Evolutionary conservation across 352 stramenopile species (phyloP), one percentile per base, ranked within the genome.

Genomic region (Saprolegnia parasitica): DNA sequence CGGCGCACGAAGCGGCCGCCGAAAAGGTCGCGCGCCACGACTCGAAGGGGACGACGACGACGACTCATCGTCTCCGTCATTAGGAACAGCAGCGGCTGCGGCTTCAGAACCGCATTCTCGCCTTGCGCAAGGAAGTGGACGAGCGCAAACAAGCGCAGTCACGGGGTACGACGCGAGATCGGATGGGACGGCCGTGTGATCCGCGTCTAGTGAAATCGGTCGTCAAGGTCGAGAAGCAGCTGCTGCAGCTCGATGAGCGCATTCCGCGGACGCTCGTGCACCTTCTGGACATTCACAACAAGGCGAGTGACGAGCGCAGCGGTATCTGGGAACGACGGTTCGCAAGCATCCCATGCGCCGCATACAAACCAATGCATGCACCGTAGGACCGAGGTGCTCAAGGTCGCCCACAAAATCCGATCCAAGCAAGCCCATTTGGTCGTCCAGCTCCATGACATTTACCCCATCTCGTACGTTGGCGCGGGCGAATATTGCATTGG

Each of bases 391-490:
- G 86, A 92, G 55, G 84, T 94, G 9, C 57, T 95, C 46, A 84
- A 83, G 1, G 81, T 84, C 0, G 86, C 86, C 20, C 85, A 93
- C 71, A 92, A 90, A 75, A 92, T 95, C 60, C 84, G 86, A 1
- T 89, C 83, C 35, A 76, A 83, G 23, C 86, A 95, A 60, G 86
- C 86, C 4, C 87, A 88, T 74, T 79, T 93, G 3, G 83, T 95
- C 0, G 86, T 86, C 54, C 81, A 91, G 67, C 76, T 95, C 5
- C 74, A 79, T 42, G 78, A 76, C 18, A 84, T 95, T 50, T 95
- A 95, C 68, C 86, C 84, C 21, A 95, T 95, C 67, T 82, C 92
- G 65, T 92, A 91, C 72, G 80, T 90, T 46, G 86, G 81, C n/a
- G 80, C 78, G 18, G 86, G 86, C 21, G 86, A 95, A 65, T 90